These are phyloP conservation scores for Penicillium sp. DNA, from an alignment of 2,329 filamentous ascomycete genomes.

Conservation along the genomic window DNA sequence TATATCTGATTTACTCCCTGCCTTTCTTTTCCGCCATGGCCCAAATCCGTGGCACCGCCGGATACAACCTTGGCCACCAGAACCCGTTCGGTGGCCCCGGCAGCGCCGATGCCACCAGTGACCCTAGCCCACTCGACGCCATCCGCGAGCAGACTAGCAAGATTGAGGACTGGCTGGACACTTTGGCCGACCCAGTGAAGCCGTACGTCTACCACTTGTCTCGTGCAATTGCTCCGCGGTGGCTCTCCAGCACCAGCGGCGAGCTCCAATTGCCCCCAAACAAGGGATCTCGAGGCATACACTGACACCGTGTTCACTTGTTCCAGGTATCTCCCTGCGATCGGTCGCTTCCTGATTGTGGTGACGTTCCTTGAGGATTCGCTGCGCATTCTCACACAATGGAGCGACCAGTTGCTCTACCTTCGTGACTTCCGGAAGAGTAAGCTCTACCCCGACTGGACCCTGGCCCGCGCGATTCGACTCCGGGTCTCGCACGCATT, in stretches of 20 bases:
- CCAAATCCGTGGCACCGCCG: conserved; percentile 63
- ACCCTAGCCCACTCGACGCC: conserved; percentile 75
- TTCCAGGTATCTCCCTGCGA: conserved; percentile 79
- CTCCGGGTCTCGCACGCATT: not conserved
- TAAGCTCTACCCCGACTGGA: conserved; percentile 49
- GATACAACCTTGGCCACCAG: conserved; percentile 76
- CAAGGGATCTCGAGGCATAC: conserved; percentile 17
- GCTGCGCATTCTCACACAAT: conserved; percentile 93
- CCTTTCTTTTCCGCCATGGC: conserved; percentile 37
- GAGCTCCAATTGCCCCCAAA: conserved; percentile 5
- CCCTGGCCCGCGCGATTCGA: conserved; percentile 7
- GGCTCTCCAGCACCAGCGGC: not conserved
- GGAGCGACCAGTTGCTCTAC: conserved; percentile 89
- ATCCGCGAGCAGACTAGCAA: conserved; percentile 96
- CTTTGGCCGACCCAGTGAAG: conserved; percentile 82
- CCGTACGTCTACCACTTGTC: conserved; percentile 61
- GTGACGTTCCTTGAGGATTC: conserved; percentile 98
- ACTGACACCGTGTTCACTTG: conserved; percentile 31
- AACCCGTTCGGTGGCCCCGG: conserved; percentile 64
- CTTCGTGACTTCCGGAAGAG: conserved; percentile 88
- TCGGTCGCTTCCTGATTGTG: conserved; percentile 95
- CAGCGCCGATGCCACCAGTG: conserved; percentile 57
- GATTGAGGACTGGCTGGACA: conserved; percentile 91
- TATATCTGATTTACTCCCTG: conserved; percentile 1
- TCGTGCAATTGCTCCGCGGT: not conserved